Evolutionary conservation across 352 stramenopile species (phyloP).

Genomic region (Pythium plurisporium): DNA sequence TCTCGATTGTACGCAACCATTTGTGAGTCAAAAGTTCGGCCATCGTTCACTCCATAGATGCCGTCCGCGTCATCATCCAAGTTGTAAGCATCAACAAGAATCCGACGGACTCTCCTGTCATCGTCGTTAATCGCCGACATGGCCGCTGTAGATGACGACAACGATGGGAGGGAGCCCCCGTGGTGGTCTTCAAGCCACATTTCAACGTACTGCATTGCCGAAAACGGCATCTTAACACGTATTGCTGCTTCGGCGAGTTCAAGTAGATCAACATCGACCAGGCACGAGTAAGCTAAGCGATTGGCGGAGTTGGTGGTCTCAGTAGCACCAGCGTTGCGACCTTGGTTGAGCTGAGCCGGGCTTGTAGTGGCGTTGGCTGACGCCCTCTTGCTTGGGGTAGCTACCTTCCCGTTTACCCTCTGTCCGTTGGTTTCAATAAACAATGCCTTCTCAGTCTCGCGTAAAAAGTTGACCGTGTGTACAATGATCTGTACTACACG

Average conservation of each 20-base stretch:
- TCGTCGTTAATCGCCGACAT: constrained; percentile 19
- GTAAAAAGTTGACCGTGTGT: constrained; percentile 76
- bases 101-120: constrained; percentile 28
- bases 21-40: constrained; percentile 58
- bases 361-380: not conserved
- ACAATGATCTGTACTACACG: constrained; percentile 65
- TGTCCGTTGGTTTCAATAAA: constrained; percentile 68
- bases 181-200: constrained; percentile 74
- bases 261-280: constrained; percentile 60
- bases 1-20: constrained; percentile 73
- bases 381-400: constrained; percentile 1
- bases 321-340: not conserved
- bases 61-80: constrained; percentile 64
- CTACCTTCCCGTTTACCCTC: not conserved
- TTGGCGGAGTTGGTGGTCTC: constrained; percentile 9
- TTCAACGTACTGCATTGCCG: constrained; percentile 87
- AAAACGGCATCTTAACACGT: constrained; percentile 81
- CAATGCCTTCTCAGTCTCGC: constrained; percentile 64
- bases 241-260: constrained; percentile 61
- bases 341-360: not conserved
- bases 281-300: constrained; percentile 44
- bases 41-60: constrained; percentile 79
- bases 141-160: constrained; percentile 18
- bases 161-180: constrained; percentile 38
- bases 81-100: constrained; percentile 63